Percentiles rank a stretch among this genome's conserved stretches.
These are phyloP conservation scores for Corinectria fuckeliana DNA, from an alignment of 2,329 filamentous ascomycete genomes.

Conservation along the genomic window DNA sequence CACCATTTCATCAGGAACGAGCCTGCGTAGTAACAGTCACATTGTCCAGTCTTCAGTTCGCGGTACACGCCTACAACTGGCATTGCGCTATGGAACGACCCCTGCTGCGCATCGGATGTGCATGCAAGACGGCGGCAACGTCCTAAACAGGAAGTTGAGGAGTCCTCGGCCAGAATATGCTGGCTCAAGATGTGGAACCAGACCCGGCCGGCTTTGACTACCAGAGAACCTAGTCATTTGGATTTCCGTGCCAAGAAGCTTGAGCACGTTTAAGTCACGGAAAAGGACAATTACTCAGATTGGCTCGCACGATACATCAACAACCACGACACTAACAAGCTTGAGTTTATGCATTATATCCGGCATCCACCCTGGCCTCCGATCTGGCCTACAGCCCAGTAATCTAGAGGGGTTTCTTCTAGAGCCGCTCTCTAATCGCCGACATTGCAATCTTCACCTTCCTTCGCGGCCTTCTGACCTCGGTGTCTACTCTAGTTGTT, in stretches of 20 bases:
- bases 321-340: constrained; percentile 2
- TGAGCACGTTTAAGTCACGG: constrained; percentile 8
- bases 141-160: constrained; percentile 33
- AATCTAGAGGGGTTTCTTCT: constrained; percentile 12
- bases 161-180: neutral
- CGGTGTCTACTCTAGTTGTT: neutral
- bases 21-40: neutral
- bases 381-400: neutral
- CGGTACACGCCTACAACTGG: neutral
- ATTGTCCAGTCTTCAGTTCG: neutral
- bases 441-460: constrained; percentile 3
- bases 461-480: neutral
- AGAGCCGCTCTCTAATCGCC: constrained; percentile 15
- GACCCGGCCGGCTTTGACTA: constrained; percentile 16
- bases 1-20: neutral
- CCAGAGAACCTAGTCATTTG: constrained; percentile 15
- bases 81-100: constrained; percentile 1
- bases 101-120: constrained; percentile 7
- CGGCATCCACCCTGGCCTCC: constrained; percentile 12
- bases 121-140: constrained; percentile 25
- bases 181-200: neutral
- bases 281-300: constrained; percentile 13
- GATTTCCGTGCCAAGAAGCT: constrained; percentile 8
- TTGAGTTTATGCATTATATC: constrained; percentile 27
- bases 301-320: neutral